phyloP scores from a whole-genome alignment of 2,329 filamentous ascomycete species.

The Aspergillus nomiae region DNA sequence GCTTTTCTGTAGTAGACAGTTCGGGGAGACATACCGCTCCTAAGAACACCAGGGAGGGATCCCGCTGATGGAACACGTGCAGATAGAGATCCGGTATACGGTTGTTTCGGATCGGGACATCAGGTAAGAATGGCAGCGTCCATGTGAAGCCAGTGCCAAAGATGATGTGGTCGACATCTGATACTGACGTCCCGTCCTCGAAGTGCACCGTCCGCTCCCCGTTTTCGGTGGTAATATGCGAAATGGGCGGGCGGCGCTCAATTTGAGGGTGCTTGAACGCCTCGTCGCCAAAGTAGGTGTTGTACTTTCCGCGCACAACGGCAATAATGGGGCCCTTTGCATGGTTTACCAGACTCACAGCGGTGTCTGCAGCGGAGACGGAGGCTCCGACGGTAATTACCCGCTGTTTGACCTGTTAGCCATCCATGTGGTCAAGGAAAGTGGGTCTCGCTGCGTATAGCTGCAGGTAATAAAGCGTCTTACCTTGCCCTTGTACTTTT shows the following conservation, averaged over 20 bases:
- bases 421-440: background rate
- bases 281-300: slow-evolving; percentile 59
- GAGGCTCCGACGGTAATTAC: slow-evolving; percentile 66
- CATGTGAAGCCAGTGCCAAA: slow-evolving; percentile 69
- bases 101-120: slow-evolving; percentile 43
- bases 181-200: slow-evolving; percentile 55
- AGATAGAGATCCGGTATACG: slow-evolving; percentile 38
- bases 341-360: slow-evolving; percentile 53
- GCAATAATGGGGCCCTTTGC: slow-evolving; percentile 54
- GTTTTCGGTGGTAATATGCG: slow-evolving; percentile 41
- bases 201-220: slow-evolving; percentile 55
- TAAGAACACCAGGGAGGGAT: slow-evolving; percentile 37
- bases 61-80: slow-evolving; percentile 39
- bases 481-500: slow-evolving; percentile 44
- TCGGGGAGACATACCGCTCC: slow-evolving; percentile 46
- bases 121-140: slow-evolving; percentile 63
- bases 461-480: background rate
- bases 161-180: slow-evolving; percentile 62
- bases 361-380: slow-evolving; percentile 66
- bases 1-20: too few species aligned
- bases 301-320: slow-evolving; percentile 56
- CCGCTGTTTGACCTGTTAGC: slow-evolving; percentile 41
- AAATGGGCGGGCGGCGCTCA: slow-evolving; percentile 30
- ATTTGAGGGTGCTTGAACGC: slow-evolving; percentile 62
- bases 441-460: background rate